Conservation (phyloP, 768 basidiomycete species). For the Auriscalpium vulgare region DNA sequence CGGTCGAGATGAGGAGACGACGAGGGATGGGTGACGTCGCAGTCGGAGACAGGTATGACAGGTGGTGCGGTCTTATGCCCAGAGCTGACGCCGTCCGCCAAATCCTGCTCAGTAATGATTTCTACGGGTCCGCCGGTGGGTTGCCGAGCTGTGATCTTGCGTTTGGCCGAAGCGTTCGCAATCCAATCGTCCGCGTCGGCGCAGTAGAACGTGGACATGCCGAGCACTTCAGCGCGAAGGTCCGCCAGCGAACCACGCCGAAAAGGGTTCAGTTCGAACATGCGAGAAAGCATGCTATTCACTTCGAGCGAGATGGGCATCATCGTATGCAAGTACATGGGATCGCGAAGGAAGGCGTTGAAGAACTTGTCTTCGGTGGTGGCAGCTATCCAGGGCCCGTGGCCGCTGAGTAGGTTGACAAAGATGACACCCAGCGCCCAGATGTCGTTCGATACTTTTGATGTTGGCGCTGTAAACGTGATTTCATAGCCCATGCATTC, state of each 20-base stretch:
- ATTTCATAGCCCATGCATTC: constrained; percentile 15
- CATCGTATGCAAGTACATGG: constrained; percentile 39
- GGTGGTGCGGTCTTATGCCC: too few relatives aligned
- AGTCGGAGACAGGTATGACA: too few relatives aligned
- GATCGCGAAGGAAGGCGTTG: constrained; percentile 35
- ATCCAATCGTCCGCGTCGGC: constrained; percentile 43
- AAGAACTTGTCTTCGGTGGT: constrained; percentile 39
- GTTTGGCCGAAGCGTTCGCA: constrained; percentile 19
- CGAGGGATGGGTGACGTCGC: neutral
- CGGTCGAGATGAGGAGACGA: neutral
- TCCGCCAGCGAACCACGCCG: constrained; percentile 53
- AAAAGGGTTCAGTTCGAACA: constrained; percentile 59
- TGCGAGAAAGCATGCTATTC: constrained; percentile 36
- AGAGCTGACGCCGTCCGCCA: too few relatives aligned
- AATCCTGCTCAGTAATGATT: too few relatives aligned
- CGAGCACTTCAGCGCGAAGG: constrained; percentile 46
- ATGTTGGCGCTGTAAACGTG: constrained; percentile 7
- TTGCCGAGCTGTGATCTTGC: constrained; percentile 18
- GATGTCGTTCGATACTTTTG: constrained; percentile 24
- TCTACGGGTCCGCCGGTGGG: constrained; percentile 5
- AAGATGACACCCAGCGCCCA: constrained; percentile 40
- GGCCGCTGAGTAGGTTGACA: constrained; percentile 44
- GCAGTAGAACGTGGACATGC: constrained; percentile 45
- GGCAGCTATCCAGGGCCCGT: constrained; percentile 47
- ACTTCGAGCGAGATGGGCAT: constrained; percentile 42